These are phyloP conservation scores for Suhomyces guaymorum DNA, from an alignment of 1,139 yeast species.

Conservation along the genomic window DNA sequence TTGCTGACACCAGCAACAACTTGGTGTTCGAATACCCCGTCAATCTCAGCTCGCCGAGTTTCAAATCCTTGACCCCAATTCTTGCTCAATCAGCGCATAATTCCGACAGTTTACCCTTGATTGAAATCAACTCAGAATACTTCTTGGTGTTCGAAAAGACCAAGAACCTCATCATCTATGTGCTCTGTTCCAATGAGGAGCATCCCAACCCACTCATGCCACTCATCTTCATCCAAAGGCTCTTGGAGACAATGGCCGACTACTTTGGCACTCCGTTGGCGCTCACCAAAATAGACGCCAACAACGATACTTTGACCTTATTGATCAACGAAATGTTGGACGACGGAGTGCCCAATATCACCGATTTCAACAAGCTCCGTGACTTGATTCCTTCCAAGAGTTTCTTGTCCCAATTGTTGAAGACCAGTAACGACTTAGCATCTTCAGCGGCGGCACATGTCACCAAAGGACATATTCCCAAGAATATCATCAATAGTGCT, in stretches of 20 bases:
- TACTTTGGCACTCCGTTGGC: constrained; percentile 63
- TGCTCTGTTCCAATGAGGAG: constrained; percentile 25
- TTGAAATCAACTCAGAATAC: constrained; percentile 33
- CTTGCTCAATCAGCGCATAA: constrained; percentile 4
- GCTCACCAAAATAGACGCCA: constrained; percentile 58
- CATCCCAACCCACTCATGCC: constrained; percentile 52
- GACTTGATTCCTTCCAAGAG: constrained; percentile 68
- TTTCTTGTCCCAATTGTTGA: constrained; percentile 38
- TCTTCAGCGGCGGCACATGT: constrained; percentile 21
- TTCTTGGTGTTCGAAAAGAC: constrained; percentile 27
- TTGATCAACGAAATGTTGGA: constrained; percentile 68
- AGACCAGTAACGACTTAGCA: constrained; percentile 35
- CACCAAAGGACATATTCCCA: constrained; percentile 4
- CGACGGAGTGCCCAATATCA: constrained; percentile 69
- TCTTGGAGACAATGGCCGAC: constrained; percentile 53
- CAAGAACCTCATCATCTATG: constrained; percentile 28
- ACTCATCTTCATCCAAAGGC: constrained; percentile 52
- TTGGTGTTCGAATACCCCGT: constrained; percentile 60
- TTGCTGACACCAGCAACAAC: constrained; percentile 55
- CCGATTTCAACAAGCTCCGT: constrained; percentile 70
- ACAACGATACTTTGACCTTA: constrained; percentile 64
- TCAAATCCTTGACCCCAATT: constrained; percentile 34
- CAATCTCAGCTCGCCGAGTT: constrained; percentile 51
- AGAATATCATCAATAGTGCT: no score
- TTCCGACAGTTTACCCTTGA: constrained; percentile 19